phyloP scores from a whole-genome alignment of 2,329 filamentous ascomycete genomes.

The Sporothrix dimorphospora region DNA sequence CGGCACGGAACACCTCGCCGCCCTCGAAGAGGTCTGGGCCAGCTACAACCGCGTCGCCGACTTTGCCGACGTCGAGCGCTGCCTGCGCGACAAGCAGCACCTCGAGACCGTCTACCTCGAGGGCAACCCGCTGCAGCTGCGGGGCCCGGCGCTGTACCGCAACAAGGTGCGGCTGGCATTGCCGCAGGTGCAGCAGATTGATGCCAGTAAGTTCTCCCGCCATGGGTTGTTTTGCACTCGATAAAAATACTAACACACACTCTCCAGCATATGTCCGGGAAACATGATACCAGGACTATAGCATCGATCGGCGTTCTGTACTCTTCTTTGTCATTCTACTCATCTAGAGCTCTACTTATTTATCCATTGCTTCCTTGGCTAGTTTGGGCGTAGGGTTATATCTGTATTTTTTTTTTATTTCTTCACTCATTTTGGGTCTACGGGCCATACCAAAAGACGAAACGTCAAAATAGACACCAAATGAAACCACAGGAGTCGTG shows the following conservation, averaged over 20 bases:
- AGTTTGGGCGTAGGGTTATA: not conserved
- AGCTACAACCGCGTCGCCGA: slow-evolving; percentile 82
- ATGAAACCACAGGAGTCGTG: too few relatives aligned
- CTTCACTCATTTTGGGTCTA: not conserved
- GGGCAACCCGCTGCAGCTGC: slow-evolving; percentile 84
- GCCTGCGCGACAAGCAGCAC: slow-evolving; percentile 75
- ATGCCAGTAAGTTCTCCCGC: slow-evolving; percentile 79
- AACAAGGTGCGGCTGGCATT: slow-evolving; percentile 90
- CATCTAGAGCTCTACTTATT: not conserved
- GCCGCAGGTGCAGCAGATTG: slow-evolving; percentile 89
- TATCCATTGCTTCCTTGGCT: not conserved
- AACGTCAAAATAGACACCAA: not conserved
- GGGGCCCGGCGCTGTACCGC: slow-evolving; percentile 80
- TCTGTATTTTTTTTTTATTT: not conserved
- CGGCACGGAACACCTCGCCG: slow-evolving; percentile 67
- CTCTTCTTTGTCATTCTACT: not conserved
- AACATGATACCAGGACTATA: not conserved
- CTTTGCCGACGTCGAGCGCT: slow-evolving; percentile 78
- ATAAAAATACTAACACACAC: not conserved
- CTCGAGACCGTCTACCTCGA: slow-evolving; percentile 95
- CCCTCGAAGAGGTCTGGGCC: slow-evolving; percentile 92
- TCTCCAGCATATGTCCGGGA: slow-evolving; percentile 15
- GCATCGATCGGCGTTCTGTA: not conserved
- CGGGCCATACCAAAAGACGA: not conserved
- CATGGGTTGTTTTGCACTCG: too few relatives aligned